Evolutionary conservation across 768 basidiomycete genomes (phyloP).

Genomic region (Tylopilus felleus): DNA sequence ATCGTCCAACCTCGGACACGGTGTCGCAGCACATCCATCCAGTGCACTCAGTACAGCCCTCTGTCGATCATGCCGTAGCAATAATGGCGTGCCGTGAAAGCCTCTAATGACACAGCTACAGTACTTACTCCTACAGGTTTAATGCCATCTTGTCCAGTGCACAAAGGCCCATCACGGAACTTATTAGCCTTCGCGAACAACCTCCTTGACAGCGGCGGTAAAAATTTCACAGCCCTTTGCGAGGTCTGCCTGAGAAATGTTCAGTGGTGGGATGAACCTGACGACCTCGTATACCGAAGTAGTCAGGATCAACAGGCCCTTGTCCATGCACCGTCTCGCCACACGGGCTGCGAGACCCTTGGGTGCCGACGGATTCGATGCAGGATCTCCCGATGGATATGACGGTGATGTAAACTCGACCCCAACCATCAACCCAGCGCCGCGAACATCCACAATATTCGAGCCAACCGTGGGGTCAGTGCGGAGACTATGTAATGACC

Average conservation of each 20-base stretch:
- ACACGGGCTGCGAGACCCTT: constrained; percentile 65
- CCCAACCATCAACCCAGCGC: constrained; percentile 85
- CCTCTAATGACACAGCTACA: no score
- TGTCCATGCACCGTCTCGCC: constrained; percentile 77
- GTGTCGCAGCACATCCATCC: no score
- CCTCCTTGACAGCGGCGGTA: constrained; percentile 65
- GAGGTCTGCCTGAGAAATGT: constrained; percentile 73
- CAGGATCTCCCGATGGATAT: constrained; percentile 51
- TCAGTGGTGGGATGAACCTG: constrained; percentile 91
- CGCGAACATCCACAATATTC: constrained; percentile 82
- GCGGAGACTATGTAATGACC: constrained; percentile 53
- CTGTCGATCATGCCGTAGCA: no score
- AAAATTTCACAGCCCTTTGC: constrained; percentile 65
- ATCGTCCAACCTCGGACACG: no score
- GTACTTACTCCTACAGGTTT: no score
- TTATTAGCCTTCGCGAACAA: constrained; percentile 42
- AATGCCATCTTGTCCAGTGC: no score
- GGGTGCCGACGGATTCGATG: constrained; percentile 35
- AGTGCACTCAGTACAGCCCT: no score
- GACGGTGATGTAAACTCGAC: constrained; percentile 71
- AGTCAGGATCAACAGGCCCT: constrained; percentile 83
- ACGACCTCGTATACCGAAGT: constrained; percentile 87
- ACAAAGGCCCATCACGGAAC: neutral
- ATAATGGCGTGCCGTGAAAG: no score
- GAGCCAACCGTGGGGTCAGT: constrained; percentile 48